Percentiles rank a stretch among this genome's conserved stretches.
Evolutionary conservation across 306 rosid species (phyloP).

Genomic region (Lotus japonicus): DNA sequence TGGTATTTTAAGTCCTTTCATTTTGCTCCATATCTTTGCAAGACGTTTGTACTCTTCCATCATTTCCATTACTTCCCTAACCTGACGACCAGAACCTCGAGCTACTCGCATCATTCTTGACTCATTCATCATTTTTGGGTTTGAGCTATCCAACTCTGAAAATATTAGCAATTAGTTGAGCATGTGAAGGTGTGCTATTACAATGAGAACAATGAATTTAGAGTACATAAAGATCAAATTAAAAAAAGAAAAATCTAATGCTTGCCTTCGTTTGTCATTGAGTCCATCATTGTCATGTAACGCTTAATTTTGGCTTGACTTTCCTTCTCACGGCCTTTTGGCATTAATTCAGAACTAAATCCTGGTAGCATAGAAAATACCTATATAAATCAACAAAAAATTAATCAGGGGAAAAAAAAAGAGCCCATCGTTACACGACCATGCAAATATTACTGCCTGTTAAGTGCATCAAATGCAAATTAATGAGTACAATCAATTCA

Average conservation of each 20-base stretch:
- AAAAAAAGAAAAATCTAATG: not conserved
- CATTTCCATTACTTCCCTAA: slow-evolving; percentile 72
- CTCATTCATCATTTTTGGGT: slow-evolving; percentile 72
- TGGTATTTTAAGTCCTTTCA: slow-evolving; percentile 76
- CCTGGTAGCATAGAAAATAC: slow-evolving; percentile 85
- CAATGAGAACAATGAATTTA: slow-evolving; percentile 2
- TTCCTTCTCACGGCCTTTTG: slow-evolving; percentile 88
- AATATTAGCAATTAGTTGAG: slow-evolving; percentile 19
- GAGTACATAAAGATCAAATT: not conserved
- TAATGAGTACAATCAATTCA: not conserved
- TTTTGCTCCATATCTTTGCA: slow-evolving; percentile 76
- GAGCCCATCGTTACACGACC: not conserved
- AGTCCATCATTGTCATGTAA: slow-evolving; percentile 98
- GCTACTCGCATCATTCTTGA: slow-evolving; percentile 80
- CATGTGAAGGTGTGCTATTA: not conserved
- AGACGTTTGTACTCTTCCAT: slow-evolving; percentile 83
- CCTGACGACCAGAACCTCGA: slow-evolving; percentile 68
- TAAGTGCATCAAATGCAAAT: not conserved
- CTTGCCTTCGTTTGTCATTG: slow-evolving; percentile 90
- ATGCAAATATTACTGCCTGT: not conserved
- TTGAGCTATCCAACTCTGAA: slow-evolving; percentile 81
- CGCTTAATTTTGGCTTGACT: slow-evolving; percentile 84
- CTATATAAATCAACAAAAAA: slow-evolving; percentile 29
- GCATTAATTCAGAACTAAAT: slow-evolving; percentile 70
- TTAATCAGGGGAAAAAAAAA: not conserved